Conservation (phyloP, 495 filamentous ascomycete genomes). For the Darksidea phi region DNA sequence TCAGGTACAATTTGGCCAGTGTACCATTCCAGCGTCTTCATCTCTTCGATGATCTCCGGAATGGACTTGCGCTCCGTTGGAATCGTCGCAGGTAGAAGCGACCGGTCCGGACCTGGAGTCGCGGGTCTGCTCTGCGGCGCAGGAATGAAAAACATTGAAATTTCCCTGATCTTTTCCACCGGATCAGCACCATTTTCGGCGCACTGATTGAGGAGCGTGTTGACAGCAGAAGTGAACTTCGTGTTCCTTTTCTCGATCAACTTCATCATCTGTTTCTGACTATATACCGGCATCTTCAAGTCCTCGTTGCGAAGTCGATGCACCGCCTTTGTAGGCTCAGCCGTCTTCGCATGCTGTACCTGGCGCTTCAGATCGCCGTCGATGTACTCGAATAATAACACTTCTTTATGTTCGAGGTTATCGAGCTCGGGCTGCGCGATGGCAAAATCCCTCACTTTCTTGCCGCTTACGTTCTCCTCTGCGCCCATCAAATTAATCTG, state of each 20-base stretch:
- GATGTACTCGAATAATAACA: conserved; percentile 86
- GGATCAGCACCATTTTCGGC: conserved; percentile 65
- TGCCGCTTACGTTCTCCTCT: conserved; percentile 45
- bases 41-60: conserved; percentile 78
- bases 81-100: conserved; percentile 62
- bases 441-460: conserved; percentile 30
- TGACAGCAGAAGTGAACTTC: conserved; percentile 79
- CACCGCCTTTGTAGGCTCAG: conserved; percentile 63
- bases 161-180: conserved; percentile 58
- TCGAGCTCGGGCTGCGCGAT: conserved; percentile 37
- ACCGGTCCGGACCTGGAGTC: conserved; percentile 49
- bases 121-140: conserved; percentile 50
- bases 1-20: conserved; percentile 90
- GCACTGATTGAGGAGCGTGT: conserved; percentile 73
- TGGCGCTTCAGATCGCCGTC: conserved; percentile 88
- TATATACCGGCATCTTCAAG: conserved; percentile 89
- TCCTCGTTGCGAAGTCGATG: conserved; percentile 70
- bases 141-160: conserved; percentile 52
- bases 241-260: conserved; percentile 88
- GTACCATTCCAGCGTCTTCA: conserved; percentile 82
- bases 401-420: conserved; percentile 53
- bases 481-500: conserved; percentile 75
- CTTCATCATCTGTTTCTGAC: conserved; percentile 85
- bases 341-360: conserved; percentile 66
- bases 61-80: conserved; percentile 81